Base-by-base conservation (phyloP, 306 rosid species). In the Cyamopsis tetragonoloba region DNA sequence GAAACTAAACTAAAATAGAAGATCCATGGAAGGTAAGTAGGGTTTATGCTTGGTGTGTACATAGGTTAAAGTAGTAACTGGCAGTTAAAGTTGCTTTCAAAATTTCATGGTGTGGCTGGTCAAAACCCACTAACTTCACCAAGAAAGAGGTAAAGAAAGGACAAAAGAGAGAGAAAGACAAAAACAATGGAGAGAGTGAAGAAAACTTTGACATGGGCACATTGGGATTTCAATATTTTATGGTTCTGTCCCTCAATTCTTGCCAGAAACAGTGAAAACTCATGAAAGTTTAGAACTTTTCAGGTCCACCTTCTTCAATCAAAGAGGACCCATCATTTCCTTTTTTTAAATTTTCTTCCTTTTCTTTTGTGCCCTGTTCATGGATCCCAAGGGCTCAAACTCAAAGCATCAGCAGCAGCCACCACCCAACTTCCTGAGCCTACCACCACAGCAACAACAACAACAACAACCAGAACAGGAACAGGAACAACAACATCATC, bases 301-400 rank as follows among this genome's bases (percentile, higher is more conserved):
- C 87, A 85, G 86, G 80, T 69, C 86, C 86, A 55, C 75, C 95
- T 78, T 78, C 85, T 85, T 85, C 96, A 80, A 86, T 85, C 89
- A 79, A 84, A 77, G 86, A 76, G 70, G 54, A 72, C 85, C 85
- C 84, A 76, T 82, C 67, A 51, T 41, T 55, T 51, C 46, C 49
- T 31, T 30, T 41, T 22, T 26, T 54, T 62, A 0, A 3, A 20
- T 23, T n/a, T 12, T 23, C 10, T 70, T 48, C 44, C 18, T 50
- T 72, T 42, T 17, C 46, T 46, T 64, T 64, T 27, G 39, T 27
- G 11, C 43, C 60, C 81, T 87, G 84, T 80, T 85, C 82, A 92
- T 92, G 96, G 95, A 92, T 92, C 96, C 95, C 92, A 92, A 92
- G 83, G 77, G 80, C 80, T 87, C 92, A 78, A 88, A 88, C n/a